Evolutionary conservation across 441 rosid genomes (phyloP).

Genomic region (Gossypium trilobum): DNA sequence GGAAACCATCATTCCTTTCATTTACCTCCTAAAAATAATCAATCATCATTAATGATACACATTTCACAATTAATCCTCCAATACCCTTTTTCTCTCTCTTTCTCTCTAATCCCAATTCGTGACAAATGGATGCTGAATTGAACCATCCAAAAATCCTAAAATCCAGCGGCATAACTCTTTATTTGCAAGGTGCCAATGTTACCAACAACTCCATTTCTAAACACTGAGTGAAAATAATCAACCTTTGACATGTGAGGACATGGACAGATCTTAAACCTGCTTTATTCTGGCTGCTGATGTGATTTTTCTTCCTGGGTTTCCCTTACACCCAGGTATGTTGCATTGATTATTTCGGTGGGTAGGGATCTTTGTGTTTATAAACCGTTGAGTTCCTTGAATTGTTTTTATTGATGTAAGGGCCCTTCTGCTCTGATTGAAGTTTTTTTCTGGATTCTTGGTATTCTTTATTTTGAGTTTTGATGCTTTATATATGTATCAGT

Average conservation of each 20-base stretch:
- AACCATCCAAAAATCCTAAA: slow-evolving; percentile 7
- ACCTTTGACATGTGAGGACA: not conserved
- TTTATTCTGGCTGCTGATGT: not conserved
- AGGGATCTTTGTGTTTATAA: not conserved
- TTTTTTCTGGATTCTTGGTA: not conserved
- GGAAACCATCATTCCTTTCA: not conserved
- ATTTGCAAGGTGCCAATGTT: not conserved
- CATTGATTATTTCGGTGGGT: not conserved
- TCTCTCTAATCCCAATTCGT: not conserved
- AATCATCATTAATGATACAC: not conserved
- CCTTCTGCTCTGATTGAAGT: too few species aligned
- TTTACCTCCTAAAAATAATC: not conserved
- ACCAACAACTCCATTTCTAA: not conserved
- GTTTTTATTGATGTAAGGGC: not conserved
- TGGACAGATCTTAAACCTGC: slow-evolving; percentile 1
- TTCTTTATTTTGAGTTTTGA: not conserved
- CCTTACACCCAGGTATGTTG: not conserved
- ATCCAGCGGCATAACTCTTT: not conserved
- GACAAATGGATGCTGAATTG: not conserved
- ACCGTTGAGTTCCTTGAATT: not conserved
- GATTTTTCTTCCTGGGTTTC: not conserved
- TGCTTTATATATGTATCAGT: not conserved
- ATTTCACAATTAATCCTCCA: not conserved
- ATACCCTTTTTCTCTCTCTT: not conserved
- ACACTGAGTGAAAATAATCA: not conserved